Conservation (phyloP, 2,329 filamentous ascomycete species). For the Colletotrichum simmondsii region DNA sequence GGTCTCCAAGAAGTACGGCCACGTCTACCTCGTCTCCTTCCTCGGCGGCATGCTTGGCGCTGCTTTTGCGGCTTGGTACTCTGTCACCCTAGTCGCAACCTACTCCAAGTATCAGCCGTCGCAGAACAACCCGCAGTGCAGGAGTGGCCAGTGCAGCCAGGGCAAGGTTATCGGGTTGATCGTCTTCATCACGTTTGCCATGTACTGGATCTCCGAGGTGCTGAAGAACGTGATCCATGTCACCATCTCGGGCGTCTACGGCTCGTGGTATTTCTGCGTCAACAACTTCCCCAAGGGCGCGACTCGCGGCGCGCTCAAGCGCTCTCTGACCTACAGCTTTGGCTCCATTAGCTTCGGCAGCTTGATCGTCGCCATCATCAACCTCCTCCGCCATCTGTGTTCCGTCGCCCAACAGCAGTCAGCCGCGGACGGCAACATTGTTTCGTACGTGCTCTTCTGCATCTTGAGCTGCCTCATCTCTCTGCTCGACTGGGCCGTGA, state of each 20-base stretch:
- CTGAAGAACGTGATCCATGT: slow-evolving; percentile 94
- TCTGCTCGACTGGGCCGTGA: slow-evolving; percentile 84
- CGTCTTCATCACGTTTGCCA: slow-evolving; percentile 89
- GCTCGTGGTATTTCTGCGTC: slow-evolving; percentile 89
- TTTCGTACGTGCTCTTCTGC: slow-evolving; percentile 76
- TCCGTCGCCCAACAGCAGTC: slow-evolving; percentile 76
- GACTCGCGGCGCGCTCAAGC: slow-evolving; percentile 84
- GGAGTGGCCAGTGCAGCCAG: slow-evolving; percentile 73
- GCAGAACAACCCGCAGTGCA: slow-evolving; percentile 61
- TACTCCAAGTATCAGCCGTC: slow-evolving; percentile 85
- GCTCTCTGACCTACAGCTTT: slow-evolving; percentile 90
- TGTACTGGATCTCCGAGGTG: slow-evolving; percentile 95
- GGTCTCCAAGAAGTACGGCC: slow-evolving; percentile 83
- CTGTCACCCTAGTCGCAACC: slow-evolving; percentile 85
- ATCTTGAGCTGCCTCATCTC: slow-evolving; percentile 80
- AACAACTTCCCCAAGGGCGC: slow-evolving; percentile 78
- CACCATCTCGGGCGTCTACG: slow-evolving; percentile 88
- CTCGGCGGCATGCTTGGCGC: slow-evolving; percentile 82
- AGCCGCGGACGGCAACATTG: slow-evolving; percentile 74
- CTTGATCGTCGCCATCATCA: slow-evolving; percentile 86
- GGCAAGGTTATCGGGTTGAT: slow-evolving; percentile 86
- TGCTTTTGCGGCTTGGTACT: slow-evolving; percentile 85
- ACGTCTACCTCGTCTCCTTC: slow-evolving; percentile 88
- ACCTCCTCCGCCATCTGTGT: slow-evolving; percentile 84
- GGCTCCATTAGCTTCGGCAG: slow-evolving; percentile 91